phyloP scores from a whole-genome alignment of 768 basidiomycete species.

The Cystobasidium ongulense region DNA sequence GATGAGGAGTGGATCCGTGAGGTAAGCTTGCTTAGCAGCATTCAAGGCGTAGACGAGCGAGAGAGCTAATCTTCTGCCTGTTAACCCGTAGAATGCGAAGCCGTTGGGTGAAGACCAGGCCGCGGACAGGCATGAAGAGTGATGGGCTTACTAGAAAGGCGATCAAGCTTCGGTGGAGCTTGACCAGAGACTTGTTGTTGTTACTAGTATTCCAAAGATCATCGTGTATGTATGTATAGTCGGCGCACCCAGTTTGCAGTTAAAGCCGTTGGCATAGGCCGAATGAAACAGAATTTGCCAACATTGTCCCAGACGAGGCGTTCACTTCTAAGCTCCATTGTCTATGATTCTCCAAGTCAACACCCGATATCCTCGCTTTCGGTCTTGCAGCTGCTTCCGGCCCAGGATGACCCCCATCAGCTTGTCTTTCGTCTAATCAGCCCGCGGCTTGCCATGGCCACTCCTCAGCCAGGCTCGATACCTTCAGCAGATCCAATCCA shows the following conservation, averaged over 20 bases:
- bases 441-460: background rate
- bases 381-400: too few relatives aligned
- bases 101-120: conserved; percentile 20
- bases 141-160: background rate
- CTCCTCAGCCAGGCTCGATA: background rate
- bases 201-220: background rate
- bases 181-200: background rate
- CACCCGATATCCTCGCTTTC: too few relatives aligned
- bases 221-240: too few relatives aligned
- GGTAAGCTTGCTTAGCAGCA: background rate
- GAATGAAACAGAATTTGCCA: too few relatives aligned
- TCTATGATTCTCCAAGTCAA: too few relatives aligned
- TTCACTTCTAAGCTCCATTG: too few relatives aligned
- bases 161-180: background rate
- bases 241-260: too few relatives aligned
- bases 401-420: too few relatives aligned
- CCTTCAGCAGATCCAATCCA: background rate
- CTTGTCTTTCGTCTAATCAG: background rate
- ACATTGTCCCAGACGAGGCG: too few relatives aligned
- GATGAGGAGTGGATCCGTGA: conserved; percentile 19
- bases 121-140: conserved; percentile 16
- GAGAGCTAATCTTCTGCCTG: background rate
- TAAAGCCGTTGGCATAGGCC: too few relatives aligned
- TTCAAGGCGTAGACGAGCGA: background rate
- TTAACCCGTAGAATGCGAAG: background rate